These are phyloP conservation scores for Phytophthora litchii DNA, from an alignment of 352 stramenopile species.

Conservation along the genomic window DNA sequence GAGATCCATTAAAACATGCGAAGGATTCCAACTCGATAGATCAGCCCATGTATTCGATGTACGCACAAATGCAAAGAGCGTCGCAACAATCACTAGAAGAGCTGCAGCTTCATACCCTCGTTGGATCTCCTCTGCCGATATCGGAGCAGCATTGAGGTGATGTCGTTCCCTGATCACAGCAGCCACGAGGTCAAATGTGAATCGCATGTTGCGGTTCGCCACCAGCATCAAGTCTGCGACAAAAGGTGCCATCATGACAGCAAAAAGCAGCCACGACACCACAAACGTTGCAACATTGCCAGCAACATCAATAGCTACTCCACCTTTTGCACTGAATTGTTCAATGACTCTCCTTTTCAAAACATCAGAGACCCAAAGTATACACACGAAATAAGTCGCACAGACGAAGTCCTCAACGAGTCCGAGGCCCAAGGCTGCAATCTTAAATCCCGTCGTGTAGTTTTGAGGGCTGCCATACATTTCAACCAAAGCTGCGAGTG, in stretches of 20 bases:
- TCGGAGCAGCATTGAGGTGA: conserved; percentile 41
- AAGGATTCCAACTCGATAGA: conserved; percentile 20
- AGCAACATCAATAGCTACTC: not conserved
- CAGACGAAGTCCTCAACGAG: conserved; percentile 37
- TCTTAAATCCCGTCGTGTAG: conserved; percentile 21
- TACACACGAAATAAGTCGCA: conserved; percentile 27
- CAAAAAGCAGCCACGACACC: conserved; percentile 28
- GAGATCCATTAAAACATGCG: conserved; percentile 1
- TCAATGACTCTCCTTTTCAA: not conserved
- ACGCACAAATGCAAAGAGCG: conserved; percentile 12
- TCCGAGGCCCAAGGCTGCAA: conserved; percentile 24
- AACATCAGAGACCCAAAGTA: conserved; percentile 28
- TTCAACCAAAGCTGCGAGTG: conserved; percentile 20
- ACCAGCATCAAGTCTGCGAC: conserved; percentile 42
- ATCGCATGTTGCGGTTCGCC: conserved; percentile 38
- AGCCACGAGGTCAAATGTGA: conserved; percentile 46
- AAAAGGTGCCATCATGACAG: conserved; percentile 31
- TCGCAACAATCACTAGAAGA: conserved; percentile 19
- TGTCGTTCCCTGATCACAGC: conserved; percentile 26
- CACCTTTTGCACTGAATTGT: not conserved
- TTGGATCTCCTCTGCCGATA: conserved; percentile 35
- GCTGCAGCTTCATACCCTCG: conserved; percentile 29
- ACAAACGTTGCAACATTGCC: conserved; percentile 11
- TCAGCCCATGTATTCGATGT: not conserved
- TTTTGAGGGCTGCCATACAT: conserved; percentile 28